A percentile compares a stretch with the other conserved stretches of the same genome.
Evolutionary conservation across 371 early-diverging fungal species (phyloP).

Genomic region (Apophysomyces sp.): DNA sequence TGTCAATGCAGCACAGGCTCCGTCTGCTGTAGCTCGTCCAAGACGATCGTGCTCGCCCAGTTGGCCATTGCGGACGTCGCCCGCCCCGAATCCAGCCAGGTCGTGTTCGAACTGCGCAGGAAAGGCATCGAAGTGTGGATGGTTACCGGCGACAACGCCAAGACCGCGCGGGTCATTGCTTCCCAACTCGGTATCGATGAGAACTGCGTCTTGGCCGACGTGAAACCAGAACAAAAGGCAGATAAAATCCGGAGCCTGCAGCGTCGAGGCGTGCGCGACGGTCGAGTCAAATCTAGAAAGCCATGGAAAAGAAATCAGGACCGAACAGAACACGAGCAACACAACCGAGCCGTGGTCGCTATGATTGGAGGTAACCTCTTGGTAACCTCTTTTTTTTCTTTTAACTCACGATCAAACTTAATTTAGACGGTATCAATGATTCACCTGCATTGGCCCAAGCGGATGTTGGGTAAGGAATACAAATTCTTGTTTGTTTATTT

Average conservation of each 20-base stretch:
- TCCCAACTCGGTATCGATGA: constrained; percentile 57
- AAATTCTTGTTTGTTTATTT: no score
- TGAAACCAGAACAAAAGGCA: constrained; percentile 68
- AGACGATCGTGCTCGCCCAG: constrained; percentile 50
- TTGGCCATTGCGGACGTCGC: constrained; percentile 58
- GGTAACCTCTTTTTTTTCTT: background rate
- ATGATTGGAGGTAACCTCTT: constrained; percentile 49
- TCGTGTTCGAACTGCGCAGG: constrained; percentile 42
- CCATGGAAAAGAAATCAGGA: constrained; percentile 29
- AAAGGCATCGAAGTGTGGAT: constrained; percentile 68
- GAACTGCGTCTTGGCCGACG: constrained; percentile 52
- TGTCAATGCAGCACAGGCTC: constrained; percentile 46
- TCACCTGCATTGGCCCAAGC: constrained; percentile 88
- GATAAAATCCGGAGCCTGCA: constrained; percentile 65
- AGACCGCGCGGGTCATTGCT: constrained; percentile 62
- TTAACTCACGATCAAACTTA: background rate
- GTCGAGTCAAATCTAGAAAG: constrained; percentile 1
- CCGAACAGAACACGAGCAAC: background rate
- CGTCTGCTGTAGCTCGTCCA: constrained; percentile 34
- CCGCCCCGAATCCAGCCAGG: constrained; percentile 50
- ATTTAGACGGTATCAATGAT: constrained; percentile 93
- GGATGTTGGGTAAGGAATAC: constrained; percentile 68
- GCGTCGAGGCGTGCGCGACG: constrained; percentile 21
- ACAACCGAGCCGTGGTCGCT: constrained; percentile 47
- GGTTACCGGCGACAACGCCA: constrained; percentile 69